These are phyloP conservation scores for Yarrowia galli DNA, from an alignment of 1,139 yeast species.

Conservation along the genomic window DNA sequence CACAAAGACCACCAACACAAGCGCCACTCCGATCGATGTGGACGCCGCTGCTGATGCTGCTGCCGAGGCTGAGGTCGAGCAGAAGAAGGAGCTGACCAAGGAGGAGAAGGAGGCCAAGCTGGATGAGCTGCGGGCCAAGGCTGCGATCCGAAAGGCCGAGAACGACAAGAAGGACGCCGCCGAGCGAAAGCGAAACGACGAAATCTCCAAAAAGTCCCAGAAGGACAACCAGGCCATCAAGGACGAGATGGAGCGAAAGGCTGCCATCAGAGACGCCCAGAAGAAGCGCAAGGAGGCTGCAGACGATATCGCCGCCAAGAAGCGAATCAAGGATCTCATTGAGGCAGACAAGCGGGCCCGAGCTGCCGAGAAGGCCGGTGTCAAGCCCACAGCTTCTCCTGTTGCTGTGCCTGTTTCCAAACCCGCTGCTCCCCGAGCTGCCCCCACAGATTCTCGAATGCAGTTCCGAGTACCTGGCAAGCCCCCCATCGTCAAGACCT, in stretches of 20 bases:
- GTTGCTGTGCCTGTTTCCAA: slow-evolving; percentile 21
- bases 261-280: slow-evolving; percentile 50
- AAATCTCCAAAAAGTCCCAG: slow-evolving; percentile 49
- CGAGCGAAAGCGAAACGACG: slow-evolving; percentile 48
- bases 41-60: neutral
- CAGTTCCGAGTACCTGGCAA: slow-evolving; percentile 48
- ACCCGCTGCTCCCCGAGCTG: slow-evolving; percentile 42
- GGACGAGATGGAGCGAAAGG: slow-evolving; percentile 50
- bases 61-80: slow-evolving; percentile 32
- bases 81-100: slow-evolving; percentile 45
- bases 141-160: slow-evolving; percentile 47
- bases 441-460: slow-evolving; percentile 49
- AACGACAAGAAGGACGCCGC: slow-evolving; percentile 48
- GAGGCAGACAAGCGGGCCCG: slow-evolving; percentile 53
- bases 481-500: slow-evolving; percentile 47
- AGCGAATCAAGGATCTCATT: slow-evolving; percentile 50
- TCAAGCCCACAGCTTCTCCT: slow-evolving; percentile 39
- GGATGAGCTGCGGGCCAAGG: slow-evolving; percentile 47
- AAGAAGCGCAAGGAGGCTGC: slow-evolving; percentile 48
- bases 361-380: slow-evolving; percentile 43
- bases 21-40: neutral
- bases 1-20: neutral
- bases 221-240: slow-evolving; percentile 46
- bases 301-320: slow-evolving; percentile 51
- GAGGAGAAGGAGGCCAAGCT: slow-evolving; percentile 50